Evolutionary conservation across 1,139 yeast genomes (phyloP).

Genomic region (Yamadazyma atlantica): DNA sequence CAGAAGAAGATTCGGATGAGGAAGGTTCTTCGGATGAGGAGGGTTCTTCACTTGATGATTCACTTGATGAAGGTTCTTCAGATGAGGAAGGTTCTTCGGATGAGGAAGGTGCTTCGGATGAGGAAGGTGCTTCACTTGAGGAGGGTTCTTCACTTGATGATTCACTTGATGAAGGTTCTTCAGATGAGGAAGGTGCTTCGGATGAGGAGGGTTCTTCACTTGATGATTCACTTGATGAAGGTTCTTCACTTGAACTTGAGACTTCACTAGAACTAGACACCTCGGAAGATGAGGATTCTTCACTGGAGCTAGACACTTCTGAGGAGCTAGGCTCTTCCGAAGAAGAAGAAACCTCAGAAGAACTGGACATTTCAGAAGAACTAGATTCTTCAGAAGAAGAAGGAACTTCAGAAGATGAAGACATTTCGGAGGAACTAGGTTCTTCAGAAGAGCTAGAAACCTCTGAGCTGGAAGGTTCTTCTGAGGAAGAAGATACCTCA

Average conservation of each 20-base stretch:
- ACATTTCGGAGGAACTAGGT: conserved; percentile 3
- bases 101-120: conserved; percentile 5
- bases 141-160: conserved; percentile 1
- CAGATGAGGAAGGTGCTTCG: conserved; percentile 1
- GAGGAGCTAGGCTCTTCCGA: conserved; percentile 1
- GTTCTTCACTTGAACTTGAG: background rate
- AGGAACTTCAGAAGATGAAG: background rate
- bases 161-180: conserved; percentile 1
- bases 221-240: background rate
- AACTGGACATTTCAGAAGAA: background rate
- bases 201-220: conserved; percentile 1
- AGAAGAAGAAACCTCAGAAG: too few relatives aligned
- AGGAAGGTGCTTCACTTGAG: conserved; percentile 1
- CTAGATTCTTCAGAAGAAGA: background rate
- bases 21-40: background rate
- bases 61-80: background rate
- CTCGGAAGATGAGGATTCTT: conserved; percentile 3
- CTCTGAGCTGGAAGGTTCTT: conserved; percentile 8
- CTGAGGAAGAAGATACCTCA: conserved; percentile 4
- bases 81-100: conserved; percentile 3
- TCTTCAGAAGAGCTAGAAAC: conserved; percentile 4
- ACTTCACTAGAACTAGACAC: conserved; percentile 1
- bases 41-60: conserved; percentile 1
- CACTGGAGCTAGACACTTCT: conserved; percentile 2
- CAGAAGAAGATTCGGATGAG: conserved; percentile 1